These are phyloP conservation scores for Arachnopeziza araneosa DNA, from an alignment of 2,329 filamentous ascomycete species.

Conservation along the genomic window DNA sequence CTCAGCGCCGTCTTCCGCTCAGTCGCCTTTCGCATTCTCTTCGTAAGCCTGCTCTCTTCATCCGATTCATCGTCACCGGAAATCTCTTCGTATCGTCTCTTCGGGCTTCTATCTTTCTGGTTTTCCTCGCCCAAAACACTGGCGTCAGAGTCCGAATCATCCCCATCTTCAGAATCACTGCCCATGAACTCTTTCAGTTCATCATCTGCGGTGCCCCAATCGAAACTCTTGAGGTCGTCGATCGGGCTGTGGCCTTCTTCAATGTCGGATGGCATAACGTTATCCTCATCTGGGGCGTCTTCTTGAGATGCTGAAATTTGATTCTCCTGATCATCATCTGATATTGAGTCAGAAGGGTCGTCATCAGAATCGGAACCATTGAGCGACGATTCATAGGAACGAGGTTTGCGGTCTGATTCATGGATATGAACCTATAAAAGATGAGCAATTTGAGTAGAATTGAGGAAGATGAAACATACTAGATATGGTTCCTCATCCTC, in stretches of 20 bases:
- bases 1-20: background rate
- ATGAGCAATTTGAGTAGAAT: slow-evolving; percentile 6
- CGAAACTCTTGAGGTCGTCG: slow-evolving; percentile 50
- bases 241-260: slow-evolving; percentile 48
- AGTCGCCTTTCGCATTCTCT: slow-evolving; percentile 24
- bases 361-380: slow-evolving; percentile 37
- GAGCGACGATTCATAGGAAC: slow-evolving; percentile 40
- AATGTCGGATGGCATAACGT: slow-evolving; percentile 45
- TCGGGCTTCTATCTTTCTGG: slow-evolving; percentile 22
- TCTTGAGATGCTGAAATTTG: slow-evolving; percentile 26
- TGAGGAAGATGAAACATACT: slow-evolving; percentile 13
- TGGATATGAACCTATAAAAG: slow-evolving; percentile 57
- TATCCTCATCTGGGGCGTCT: slow-evolving; percentile 39
- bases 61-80: slow-evolving; percentile 42
- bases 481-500: slow-evolving; percentile 63
- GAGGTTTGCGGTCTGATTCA: slow-evolving; percentile 33
- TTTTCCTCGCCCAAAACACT: slow-evolving; percentile 6
- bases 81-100: slow-evolving; percentile 29
- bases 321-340: slow-evolving; percentile 26
- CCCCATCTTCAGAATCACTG: slow-evolving; percentile 39
- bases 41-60: slow-evolving; percentile 43
- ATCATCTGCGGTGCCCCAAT: slow-evolving; percentile 61
- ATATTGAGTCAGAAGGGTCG: background rate
- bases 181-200: slow-evolving; percentile 72
- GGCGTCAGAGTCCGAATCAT: slow-evolving; percentile 10